Evolutionary conservation across 306 rosid genomes (phyloP), one percentile per base, ranked within the genome.

Genomic region (Citrullus amarus): DNA sequence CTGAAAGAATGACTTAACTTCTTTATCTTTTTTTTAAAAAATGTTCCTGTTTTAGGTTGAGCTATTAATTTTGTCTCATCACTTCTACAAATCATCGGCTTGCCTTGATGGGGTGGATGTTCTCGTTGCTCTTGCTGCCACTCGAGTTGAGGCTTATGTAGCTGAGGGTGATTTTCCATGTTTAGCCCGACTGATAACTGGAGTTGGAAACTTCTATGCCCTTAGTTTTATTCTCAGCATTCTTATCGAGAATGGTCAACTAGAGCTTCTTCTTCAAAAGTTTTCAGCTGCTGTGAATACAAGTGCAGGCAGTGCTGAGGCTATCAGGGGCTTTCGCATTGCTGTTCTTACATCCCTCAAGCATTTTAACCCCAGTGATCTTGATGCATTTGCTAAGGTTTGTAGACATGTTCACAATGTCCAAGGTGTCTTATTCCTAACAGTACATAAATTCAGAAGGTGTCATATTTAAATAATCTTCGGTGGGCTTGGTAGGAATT

Each of bases 81-180:
- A 94, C 88, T 94, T 94, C 87, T 92, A 94, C 92, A 94, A 92
- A 74, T 91, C 90, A 86, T 94, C 98, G 38, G 90, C 98, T 81
- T 94, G 98, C 90, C 96, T 94, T 59, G 98, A 94, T 82, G 98
- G 98, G 83, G 98, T 92, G 80, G 98, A 94, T 91, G 98, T 94
- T 80, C 98, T 94, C 72, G 98, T 92, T 69, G 91, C 98, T 84
- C 98, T 94, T 83, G 98, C 98, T 69, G 95, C 98, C 18, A 94
- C 97, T 15, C 92, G 97, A 89, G 96, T 94, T 41, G 98, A 94
- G 39, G 94, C 93, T 67, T 94, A 94, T 76, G 98, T 94, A 20
- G 81, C 86, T 17, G 98, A 94, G 96, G 98, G 97, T 78, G 98
- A 94, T 83, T 94, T 94, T 85, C 53, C 97, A 36, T 94, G 98